Evolutionary conservation across 139 green algal genomes (phyloP), one percentile per base, ranked within the genome.

Genomic region (Picochlorum sp.): DNA sequence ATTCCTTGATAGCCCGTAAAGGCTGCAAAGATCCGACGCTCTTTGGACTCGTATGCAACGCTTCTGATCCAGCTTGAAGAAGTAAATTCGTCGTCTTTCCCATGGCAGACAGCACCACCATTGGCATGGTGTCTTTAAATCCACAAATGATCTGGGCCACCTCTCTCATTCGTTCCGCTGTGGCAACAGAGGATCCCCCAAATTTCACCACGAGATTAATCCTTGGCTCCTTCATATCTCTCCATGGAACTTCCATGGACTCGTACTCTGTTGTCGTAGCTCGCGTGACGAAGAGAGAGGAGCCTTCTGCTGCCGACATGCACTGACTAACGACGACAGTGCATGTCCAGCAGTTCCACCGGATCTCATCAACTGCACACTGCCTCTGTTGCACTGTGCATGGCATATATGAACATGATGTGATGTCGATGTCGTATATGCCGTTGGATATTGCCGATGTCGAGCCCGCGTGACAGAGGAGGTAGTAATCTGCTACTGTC

Each of bases 81-180:
- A 99, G 83, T 67, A 92, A 73, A 73, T 99, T 98, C 45, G 94
- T 99, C 30, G 89, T 98, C 82, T 98, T 98, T 63, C 94, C 94
- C 94, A 99, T 99, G 6, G 94, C 94, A 11, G 85, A 95, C 41
- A 99, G 73, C 14, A 98, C 91, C n/a, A 99, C 79, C 34, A 77
- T 79, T 0, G 94, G 94, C 32, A 85, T 70, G 16, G 94, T 72
- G 3, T 97, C 68, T 0, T 78, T 84, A 52, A 97, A 97, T 50
- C 68, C 77, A 75, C 83, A 90, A 18, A 98, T 76, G 64, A 99
- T 97, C 45, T 90, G 74, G 4, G 91, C 92, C 14, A 98, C 92
- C 76, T 98, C 90, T 1, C 56, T 32, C 86, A 95, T 96, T 63
- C 93, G 81, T 61, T 92, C 87, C 1, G 92, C 88, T 61, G 83